A percentile compares a stretch with the other conserved stretches of the same genome.
Evolutionary conservation across 2,329 filamentous ascomycete species (phyloP).

Genomic region (Diplocarpon rosae): DNA sequence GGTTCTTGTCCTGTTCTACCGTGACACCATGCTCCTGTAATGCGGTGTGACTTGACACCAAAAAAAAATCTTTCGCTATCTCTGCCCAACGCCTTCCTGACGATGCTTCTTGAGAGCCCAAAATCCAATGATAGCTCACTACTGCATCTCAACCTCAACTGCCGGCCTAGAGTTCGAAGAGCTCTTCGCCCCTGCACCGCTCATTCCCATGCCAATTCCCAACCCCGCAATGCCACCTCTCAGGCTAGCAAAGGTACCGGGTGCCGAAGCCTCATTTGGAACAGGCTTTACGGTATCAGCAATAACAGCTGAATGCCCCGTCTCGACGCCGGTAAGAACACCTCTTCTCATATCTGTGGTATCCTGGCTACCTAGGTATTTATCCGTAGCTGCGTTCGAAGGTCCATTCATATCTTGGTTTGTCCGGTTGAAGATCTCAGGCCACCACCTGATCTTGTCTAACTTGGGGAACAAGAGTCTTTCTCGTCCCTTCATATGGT

Average conservation of each 20-base stretch:
- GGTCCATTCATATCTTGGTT: constrained; percentile 88
- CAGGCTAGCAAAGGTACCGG: constrained; percentile 31
- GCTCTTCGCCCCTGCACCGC: constrained; percentile 19
- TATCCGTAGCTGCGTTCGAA: constrained; percentile 37
- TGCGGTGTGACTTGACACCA: constrained; percentile 7
- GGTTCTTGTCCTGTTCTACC: constrained; percentile 3
- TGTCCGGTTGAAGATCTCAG: constrained; percentile 71
- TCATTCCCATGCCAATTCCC: constrained; percentile 29
- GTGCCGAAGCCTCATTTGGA: constrained; percentile 20
- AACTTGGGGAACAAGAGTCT: constrained; percentile 71
- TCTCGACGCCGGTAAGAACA: constrained; percentile 24
- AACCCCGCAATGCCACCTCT: constrained; percentile 36
- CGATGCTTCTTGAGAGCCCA: not conserved
- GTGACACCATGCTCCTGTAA: constrained; percentile 16
- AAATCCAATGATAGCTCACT: constrained; percentile 6
- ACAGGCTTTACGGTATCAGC: constrained; percentile 17
- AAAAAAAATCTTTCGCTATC: not conserved
- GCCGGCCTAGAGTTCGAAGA: constrained; percentile 21
- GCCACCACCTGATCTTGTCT: constrained; percentile 86
- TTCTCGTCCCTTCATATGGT: constrained; percentile 68
- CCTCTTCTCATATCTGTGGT: constrained; percentile 5
- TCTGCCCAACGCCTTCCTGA: constrained; percentile 1
- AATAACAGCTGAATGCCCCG: constrained; percentile 13
- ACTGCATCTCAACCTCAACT: constrained; percentile 42
- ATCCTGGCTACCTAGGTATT: constrained; percentile 16